Conservation (phyloP, 352 stramenopile genomes). For the Globisporangium lucens region DNA sequence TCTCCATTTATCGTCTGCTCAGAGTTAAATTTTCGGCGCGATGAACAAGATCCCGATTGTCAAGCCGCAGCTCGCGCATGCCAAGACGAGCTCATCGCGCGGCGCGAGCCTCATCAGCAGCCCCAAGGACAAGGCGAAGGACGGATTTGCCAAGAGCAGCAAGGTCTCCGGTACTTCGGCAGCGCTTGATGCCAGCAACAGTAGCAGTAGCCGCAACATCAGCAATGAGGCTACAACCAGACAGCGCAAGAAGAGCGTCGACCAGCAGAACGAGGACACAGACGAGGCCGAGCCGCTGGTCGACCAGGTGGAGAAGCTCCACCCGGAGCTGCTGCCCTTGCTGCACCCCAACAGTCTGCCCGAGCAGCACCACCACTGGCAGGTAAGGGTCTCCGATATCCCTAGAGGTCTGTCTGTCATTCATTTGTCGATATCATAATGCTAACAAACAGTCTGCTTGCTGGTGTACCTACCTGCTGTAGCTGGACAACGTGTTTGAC, state of each 20-base stretch:
- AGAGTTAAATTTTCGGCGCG: neutral
- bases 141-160: neutral
- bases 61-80: slow-evolving; percentile 22
- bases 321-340: slow-evolving; percentile 60
- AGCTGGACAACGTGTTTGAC: slow-evolving; percentile 49
- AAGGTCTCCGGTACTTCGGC: neutral
- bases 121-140: slow-evolving; percentile 1
- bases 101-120: slow-evolving; percentile 12
- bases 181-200: neutral
- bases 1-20: neutral
- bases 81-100: slow-evolving; percentile 32
- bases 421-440: neutral
- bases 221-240: neutral
- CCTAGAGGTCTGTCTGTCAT: neutral
- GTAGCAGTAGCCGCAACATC: neutral
- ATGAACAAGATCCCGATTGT: slow-evolving; percentile 34
- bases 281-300: slow-evolving; percentile 26
- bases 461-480: neutral
- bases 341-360: slow-evolving; percentile 34
- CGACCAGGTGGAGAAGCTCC: slow-evolving; percentile 40
- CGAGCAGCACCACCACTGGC: slow-evolving; percentile 31
- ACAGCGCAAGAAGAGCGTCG: slow-evolving; percentile 17
- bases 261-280: slow-evolving; percentile 16
- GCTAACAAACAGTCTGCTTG: neutral
- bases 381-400: slow-evolving; percentile 1